phyloP scores from a whole-genome alignment of 768 basidiomycete genomes.

The Termitomyces sp. region DNA sequence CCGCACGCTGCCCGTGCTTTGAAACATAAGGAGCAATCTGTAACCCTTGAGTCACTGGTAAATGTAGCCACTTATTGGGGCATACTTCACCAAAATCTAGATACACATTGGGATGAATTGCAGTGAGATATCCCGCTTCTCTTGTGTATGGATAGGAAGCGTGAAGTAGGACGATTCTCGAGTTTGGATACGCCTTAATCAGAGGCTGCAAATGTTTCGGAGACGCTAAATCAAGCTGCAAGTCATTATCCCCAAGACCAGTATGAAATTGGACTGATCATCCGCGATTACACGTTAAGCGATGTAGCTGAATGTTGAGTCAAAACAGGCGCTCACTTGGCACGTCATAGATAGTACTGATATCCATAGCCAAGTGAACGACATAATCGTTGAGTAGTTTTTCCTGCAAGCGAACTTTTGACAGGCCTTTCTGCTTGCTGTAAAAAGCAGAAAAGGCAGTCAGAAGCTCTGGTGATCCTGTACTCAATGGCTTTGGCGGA shows the following conservation, averaged over 20 bases:
- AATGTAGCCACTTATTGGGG: conserved; percentile 8
- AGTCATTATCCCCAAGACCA: conserved; percentile 73
- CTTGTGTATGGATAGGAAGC: conserved; percentile 74
- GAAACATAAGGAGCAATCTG: conserved; percentile 66
- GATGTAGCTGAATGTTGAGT: background rate
- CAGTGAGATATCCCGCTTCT: conserved; percentile 72
- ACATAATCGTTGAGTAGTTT: conserved; percentile 65
- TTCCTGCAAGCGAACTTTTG: conserved; percentile 46
- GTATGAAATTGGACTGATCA: conserved; percentile 77
- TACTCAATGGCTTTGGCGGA: conserved; percentile 16
- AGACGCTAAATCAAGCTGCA: conserved; percentile 49
- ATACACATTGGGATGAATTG: conserved; percentile 69
- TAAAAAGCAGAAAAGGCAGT: conserved; percentile 27
- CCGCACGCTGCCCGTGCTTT: conserved; percentile 50
- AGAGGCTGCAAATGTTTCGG: conserved; percentile 65
- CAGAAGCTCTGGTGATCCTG: conserved; percentile 21
- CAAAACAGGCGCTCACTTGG: conserved; percentile 43
- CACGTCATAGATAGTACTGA: conserved; percentile 47
- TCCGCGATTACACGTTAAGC: background rate
- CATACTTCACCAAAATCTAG: conserved; percentile 74
- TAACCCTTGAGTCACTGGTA: background rate
- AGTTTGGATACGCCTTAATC: conserved; percentile 56
- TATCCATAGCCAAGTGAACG: conserved; percentile 46
- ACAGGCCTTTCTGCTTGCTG: conserved; percentile 15
- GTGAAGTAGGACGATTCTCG: conserved; percentile 65